phyloP scores from a whole-genome alignment of 2,329 filamentous ascomycete genomes.

The Endocalyx cinctus region DNA sequence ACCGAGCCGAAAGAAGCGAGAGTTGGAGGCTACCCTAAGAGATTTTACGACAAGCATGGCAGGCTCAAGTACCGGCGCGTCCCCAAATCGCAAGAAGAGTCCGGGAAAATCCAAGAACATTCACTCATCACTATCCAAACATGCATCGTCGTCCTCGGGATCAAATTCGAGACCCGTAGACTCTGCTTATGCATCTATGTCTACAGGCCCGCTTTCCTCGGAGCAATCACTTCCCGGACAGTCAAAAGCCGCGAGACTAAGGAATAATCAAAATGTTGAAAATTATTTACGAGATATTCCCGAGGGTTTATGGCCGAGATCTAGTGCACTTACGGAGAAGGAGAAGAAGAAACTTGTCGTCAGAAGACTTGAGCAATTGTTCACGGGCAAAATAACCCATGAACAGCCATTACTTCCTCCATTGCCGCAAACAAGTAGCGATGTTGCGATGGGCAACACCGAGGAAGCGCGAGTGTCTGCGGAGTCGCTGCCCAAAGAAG shows the following conservation, averaged over 20 bases:
- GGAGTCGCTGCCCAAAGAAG: constrained; percentile 27
- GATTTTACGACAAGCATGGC: constrained; percentile 65
- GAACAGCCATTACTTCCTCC: constrained; percentile 29
- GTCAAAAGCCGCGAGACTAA: constrained; percentile 30
- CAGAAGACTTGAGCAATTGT: constrained; percentile 71
- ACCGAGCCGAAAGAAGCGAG: constrained; percentile 66
- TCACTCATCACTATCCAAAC: constrained; percentile 46
- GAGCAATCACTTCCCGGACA: constrained; percentile 32
- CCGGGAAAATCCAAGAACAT: constrained; percentile 35
- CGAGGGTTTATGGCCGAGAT: constrained; percentile 59
- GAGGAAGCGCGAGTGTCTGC: no score
- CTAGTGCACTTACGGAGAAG: constrained; percentile 61
- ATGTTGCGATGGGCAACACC: no score
- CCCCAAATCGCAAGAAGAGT: constrained; percentile 38
- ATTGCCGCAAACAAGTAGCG: no score
- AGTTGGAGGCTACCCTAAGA: constrained; percentile 68
- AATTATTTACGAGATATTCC: constrained; percentile 70
- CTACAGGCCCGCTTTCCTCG: constrained; percentile 43
- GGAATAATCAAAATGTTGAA: constrained; percentile 58
- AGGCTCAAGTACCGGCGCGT: constrained; percentile 36
- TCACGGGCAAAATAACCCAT: constrained; percentile 65
- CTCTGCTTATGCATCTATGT: constrained; percentile 67
- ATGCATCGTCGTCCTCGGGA: constrained; percentile 47
- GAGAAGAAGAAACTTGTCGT: constrained; percentile 75
- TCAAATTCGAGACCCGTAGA: constrained; percentile 51